Evolutionary conservation across 306 rosid genomes (phyloP), one percentile per base, ranked within the genome.

Genomic region (Casuarina glauca): DNA sequence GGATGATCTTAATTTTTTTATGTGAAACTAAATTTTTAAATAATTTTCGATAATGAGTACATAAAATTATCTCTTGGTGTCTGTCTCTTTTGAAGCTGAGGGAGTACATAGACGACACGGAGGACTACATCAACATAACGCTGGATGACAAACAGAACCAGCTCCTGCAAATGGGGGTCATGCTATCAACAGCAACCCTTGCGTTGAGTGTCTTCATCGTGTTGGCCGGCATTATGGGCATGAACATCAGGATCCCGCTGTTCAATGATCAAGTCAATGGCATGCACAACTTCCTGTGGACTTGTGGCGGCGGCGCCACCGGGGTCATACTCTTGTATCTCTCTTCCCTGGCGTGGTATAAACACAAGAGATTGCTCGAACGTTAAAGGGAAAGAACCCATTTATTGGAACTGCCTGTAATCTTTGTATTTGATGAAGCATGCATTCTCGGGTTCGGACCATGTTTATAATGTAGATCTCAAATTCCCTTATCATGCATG

Each of bases 101-200:
- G 71, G 97, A 94, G 76, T 94, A 91, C 9, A 94, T 91, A 4
- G 96, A 85, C 51, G 93, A 91, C 86, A 91, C 97, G 3, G 93
- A 94, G 70, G 98, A 94, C 80, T 90, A 82, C 81, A 90, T 94
- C 82, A 91, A 94, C 88, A 91, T 94, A 78, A 92, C 88, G 90
- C 75, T 94, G 87, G 97, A 94, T 80, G 98, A 90, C 87, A 94
- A 94, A 71, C 87, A 78, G 88, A 90, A 94, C 76, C 88, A 92
- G 66, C 94, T 94, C 53, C 88, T 90, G 7, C 98, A 92, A 76
- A 91, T 81, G 86, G 84, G 88, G 73, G 87, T 92, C n/a, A 81
- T 88, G 89, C 74, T 87, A 74, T 82, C 91, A 43, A 85, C 91
- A 7, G 91, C 91, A 45, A 88, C 91, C 42, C 84, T 88, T 2